A percentile compares a stretch with the other conserved stretches of the same genome.
phyloP scores from a whole-genome alignment of 371 early-diverging fungal species.

The Mortierella sp. region DNA sequence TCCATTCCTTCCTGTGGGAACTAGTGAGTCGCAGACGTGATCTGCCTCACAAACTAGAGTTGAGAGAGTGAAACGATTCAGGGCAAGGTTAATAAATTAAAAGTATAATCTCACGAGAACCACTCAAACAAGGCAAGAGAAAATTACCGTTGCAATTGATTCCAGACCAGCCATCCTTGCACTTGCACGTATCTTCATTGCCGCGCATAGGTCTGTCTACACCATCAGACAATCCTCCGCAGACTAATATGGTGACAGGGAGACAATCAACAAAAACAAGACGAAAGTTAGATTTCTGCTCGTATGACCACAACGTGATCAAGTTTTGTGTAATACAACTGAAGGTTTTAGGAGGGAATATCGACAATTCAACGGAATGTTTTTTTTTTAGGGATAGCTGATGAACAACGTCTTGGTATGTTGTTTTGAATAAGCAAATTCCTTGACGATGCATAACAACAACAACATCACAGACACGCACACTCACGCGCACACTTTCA shows the following conservation, averaged over 20 bases:
- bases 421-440: not conserved
- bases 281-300: not conserved
- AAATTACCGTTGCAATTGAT: constrained; percentile 89
- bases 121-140: not conserved
- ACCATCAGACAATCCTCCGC: constrained; percentile 78
- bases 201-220: constrained; percentile 71
- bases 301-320: constrained; percentile 25
- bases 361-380: not conserved
- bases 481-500: no score
- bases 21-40: constrained; percentile 79
- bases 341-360: not conserved
- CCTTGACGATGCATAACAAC: constrained; percentile 26
- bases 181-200: constrained; percentile 72
- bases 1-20: constrained; percentile 82
- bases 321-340: not conserved
- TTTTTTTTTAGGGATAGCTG: not conserved
- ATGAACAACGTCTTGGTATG: not conserved
- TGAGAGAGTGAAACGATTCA: not conserved
- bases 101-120: not conserved
- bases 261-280: not conserved
- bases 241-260: constrained; percentile 59
- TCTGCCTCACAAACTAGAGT: constrained; percentile 81
- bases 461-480: constrained; percentile 61
- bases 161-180: constrained; percentile 92
- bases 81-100: not conserved